Percentiles rank a stretch among this genome's conserved stretches.
Evolutionary conservation across 139 green algal genomes (phyloP).

Genomic region (Medakamo hakoo): DNA sequence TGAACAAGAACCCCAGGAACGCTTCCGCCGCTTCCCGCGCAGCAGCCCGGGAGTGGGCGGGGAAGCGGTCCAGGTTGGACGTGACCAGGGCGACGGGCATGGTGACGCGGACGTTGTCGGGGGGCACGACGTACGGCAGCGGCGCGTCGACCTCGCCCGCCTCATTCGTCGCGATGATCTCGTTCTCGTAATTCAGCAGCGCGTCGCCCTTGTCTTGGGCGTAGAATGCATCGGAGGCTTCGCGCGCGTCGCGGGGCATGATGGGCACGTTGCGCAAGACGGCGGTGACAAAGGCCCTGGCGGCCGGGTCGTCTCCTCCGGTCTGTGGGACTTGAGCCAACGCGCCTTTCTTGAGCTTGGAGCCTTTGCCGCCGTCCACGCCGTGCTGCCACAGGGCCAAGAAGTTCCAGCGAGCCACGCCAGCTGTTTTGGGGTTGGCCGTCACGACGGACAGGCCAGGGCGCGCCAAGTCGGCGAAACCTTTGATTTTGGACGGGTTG

Average conservation of each 20-base stretch:
- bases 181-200: constrained; percentile 83
- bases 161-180: constrained; percentile 65
- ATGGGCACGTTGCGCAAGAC: constrained; percentile 68
- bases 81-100: constrained; percentile 17
- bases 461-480: constrained; percentile 58
- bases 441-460: constrained; percentile 31
- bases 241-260: constrained; percentile 60
- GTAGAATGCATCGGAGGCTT: constrained; percentile 78
- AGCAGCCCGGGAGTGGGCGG: constrained; percentile 3
- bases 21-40: constrained; percentile 33
- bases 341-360: constrained; percentile 29
- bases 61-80: background rate
- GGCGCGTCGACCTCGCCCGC: constrained; percentile 30
- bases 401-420: constrained; percentile 75
- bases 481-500: constrained; percentile 51
- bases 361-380: constrained; percentile 40
- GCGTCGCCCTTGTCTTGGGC: constrained; percentile 34
- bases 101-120: constrained; percentile 30
- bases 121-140: constrained; percentile 55
- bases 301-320: constrained; percentile 19
- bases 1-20: constrained; percentile 59
- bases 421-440: constrained; percentile 77
- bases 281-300: constrained; percentile 30
- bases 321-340: too few relatives aligned
- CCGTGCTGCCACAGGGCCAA: constrained; percentile 72